These are phyloP conservation scores for Nicotiana otophora DNA, from an alignment of 257 asterid genomes.

Conservation along the genomic window DNA sequence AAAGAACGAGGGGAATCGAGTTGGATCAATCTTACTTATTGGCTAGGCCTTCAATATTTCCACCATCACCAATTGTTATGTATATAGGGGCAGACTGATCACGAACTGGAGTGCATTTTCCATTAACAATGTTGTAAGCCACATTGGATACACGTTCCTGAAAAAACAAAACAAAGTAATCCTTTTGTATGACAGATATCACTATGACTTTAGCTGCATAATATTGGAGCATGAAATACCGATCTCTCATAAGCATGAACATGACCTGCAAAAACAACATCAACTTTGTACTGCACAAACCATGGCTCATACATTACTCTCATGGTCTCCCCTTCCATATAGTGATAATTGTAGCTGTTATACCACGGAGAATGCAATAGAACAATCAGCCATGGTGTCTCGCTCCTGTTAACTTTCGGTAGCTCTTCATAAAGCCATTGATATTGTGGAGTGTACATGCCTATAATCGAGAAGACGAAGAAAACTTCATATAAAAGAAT, in stretches of 20 bases:
- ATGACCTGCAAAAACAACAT: slow-evolving; percentile 18
- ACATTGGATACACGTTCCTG: slow-evolving; percentile 9
- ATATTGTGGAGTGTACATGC: slow-evolving; percentile 23
- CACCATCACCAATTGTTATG: neutral
- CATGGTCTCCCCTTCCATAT: slow-evolving; percentile 25
- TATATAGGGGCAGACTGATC: slow-evolving; percentile 8
- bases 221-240: neutral
- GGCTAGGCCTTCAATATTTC: slow-evolving; percentile 8
- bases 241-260: slow-evolving; percentile 27
- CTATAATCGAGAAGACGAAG: neutral
- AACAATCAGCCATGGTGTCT: slow-evolving; percentile 26
- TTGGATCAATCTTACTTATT: neutral
- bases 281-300: slow-evolving; percentile 22
- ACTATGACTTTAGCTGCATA: neutral
- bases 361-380: slow-evolving; percentile 21
- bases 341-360: slow-evolving; percentile 15
- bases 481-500: too few species aligned
- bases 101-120: neutral
- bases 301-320: slow-evolving; percentile 21
- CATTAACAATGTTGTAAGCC: slow-evolving; percentile 1
- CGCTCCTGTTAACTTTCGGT: slow-evolving; percentile 14
- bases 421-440: slow-evolving; percentile 18
- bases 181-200: neutral
- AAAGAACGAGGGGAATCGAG: too few species aligned
- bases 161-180: neutral